Conservation (phyloP, 1,284 basidiomycete species). For the Trichosporon sp. region DNA sequence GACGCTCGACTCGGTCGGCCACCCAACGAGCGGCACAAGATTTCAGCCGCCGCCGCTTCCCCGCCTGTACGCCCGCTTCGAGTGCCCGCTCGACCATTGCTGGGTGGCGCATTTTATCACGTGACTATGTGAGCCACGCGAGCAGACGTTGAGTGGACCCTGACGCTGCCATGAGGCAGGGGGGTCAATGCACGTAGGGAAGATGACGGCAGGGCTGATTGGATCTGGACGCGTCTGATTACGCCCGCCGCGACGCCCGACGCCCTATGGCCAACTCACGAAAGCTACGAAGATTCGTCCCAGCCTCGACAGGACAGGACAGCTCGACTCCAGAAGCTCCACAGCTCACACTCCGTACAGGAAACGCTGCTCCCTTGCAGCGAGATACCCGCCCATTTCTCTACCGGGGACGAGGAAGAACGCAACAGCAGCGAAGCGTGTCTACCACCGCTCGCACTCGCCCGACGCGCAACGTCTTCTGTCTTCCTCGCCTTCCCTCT, state of each 20-base stretch:
- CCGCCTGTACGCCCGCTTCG: not conserved
- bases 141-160: not conserved
- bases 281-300: not conserved
- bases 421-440: too few relatives aligned
- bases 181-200: not conserved
- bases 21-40: conserved; percentile 4
- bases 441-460: too few relatives aligned
- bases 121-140: not conserved
- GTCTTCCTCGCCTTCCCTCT: not conserved
- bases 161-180: conserved; percentile 6
- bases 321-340: not conserved
- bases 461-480: not conserved
- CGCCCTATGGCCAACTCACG: not conserved
- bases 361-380: not conserved
- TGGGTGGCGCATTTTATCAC: not conserved
- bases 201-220: conserved; percentile 14
- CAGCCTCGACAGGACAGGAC: not conserved
- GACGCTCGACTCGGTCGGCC: conserved; percentile 12
- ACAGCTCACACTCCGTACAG: not conserved
- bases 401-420: too few relatives aligned
- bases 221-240: not conserved
- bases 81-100: not conserved
- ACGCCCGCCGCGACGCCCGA: conserved; percentile 9
- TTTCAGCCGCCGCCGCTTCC: not conserved
- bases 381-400: not conserved